These are phyloP conservation scores for Scenedesmus sp. DNA, from an alignment of 163 green algal genomes.

Conservation along the genomic window DNA sequence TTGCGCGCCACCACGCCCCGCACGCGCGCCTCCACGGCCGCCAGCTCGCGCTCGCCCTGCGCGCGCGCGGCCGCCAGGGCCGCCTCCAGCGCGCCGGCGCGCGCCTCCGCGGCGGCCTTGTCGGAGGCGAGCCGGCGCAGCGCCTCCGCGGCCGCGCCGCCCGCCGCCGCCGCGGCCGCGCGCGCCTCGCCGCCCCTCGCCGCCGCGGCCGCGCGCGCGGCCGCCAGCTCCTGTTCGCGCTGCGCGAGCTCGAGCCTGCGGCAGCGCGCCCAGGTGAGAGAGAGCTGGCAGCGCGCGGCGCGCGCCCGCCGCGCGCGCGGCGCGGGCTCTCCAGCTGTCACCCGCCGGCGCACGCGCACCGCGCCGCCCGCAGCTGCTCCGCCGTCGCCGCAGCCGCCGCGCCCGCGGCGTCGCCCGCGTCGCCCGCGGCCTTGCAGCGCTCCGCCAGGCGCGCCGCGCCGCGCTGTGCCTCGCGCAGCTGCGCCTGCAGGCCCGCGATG, in stretches of 20 bases:
- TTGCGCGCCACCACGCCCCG: constrained; percentile 26
- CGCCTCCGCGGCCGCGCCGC: neutral
- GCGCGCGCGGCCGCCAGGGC: constrained; percentile 40
- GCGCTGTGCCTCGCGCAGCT: constrained; percentile 1
- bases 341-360: no score
- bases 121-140: constrained; percentile 19
- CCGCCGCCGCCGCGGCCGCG: constrained; percentile 27
- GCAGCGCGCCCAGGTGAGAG: no score
- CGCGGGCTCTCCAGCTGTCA: neutral
- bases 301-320: no score
- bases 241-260: constrained; percentile 19
- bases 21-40: constrained; percentile 31
- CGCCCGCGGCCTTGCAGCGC: neutral
- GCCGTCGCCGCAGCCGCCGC: constrained; percentile 2
- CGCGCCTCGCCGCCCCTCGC: constrained; percentile 13
- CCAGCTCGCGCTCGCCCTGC: constrained; percentile 45
- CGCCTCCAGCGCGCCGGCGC: constrained; percentile 44
- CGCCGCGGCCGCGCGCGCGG: neutral
- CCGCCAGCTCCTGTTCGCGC: constrained; percentile 20
- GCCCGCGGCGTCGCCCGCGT: no score
- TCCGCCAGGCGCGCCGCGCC: constrained; percentile 16
- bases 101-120: constrained; percentile 50
- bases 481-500: neutral
- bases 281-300: no score
- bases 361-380: constrained; percentile 12